Evolutionary conservation across 176 grass and related monocot genomes (phyloP).

Genomic region (Alopecurus myosuroides): DNA sequence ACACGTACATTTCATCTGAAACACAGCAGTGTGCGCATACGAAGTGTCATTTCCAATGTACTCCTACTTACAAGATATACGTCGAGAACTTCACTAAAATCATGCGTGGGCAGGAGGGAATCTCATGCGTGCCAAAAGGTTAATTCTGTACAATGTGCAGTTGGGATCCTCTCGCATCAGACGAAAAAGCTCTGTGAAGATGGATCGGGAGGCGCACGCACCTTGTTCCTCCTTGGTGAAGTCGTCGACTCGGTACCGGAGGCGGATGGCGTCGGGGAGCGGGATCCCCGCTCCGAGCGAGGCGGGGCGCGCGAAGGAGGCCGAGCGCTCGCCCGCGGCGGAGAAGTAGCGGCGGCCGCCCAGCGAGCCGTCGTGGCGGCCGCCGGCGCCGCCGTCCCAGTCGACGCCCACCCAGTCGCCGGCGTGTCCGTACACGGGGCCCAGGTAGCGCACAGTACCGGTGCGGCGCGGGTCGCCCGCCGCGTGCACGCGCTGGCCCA

Average conservation of each 20-base stretch:
- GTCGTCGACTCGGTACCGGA: constrained; percentile 64
- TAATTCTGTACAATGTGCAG: neutral
- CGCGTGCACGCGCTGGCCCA: constrained; percentile 71
- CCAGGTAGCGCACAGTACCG: constrained; percentile 73
- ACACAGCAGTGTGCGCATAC: neutral
- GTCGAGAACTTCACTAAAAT: neutral
- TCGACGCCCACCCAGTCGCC: constrained; percentile 85
- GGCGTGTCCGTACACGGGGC: constrained; percentile 44
- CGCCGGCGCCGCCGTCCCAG: constrained; percentile 71
- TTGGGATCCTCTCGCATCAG: too few species aligned
- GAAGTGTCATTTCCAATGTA: neutral
- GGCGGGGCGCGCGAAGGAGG: constrained; percentile 68
- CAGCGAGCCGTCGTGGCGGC: constrained; percentile 68
- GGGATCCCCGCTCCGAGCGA: constrained; percentile 63
- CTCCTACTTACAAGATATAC: neutral
- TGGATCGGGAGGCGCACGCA: neutral
- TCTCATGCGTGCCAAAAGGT: neutral
- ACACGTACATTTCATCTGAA: constrained; percentile 94
- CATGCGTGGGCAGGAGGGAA: neutral
- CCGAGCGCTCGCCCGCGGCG: constrained; percentile 42
- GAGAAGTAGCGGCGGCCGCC: constrained; percentile 57
- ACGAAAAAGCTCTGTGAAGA: neutral
- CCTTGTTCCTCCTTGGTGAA: constrained; percentile 86
- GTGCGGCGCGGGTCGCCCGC: constrained; percentile 48
- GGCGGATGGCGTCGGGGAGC: constrained; percentile 58